These are phyloP conservation scores for Kodamaea sp. DNA, from an alignment of 1,139 yeast genomes.

Conservation along the genomic window DNA sequence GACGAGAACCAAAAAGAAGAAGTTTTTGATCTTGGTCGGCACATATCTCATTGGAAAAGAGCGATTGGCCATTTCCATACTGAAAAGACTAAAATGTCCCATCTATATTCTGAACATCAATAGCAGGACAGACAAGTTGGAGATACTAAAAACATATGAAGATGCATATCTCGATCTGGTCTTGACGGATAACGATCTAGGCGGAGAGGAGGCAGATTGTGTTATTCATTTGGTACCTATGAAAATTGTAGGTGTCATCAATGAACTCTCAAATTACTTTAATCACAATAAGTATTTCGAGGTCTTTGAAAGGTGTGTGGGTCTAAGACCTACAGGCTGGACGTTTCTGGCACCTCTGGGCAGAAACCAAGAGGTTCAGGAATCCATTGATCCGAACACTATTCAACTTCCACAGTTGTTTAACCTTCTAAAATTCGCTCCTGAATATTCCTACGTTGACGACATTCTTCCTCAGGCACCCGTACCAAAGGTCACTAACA, in stretches of 20 bases:
- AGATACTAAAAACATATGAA: constrained; percentile 37
- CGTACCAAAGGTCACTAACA: constrained; percentile 13
- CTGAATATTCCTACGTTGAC: constrained; percentile 26
- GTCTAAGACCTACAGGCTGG: constrained; percentile 89
- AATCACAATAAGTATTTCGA: constrained; percentile 47
- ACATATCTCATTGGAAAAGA: constrained; percentile 94
- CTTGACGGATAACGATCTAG: constrained; percentile 34
- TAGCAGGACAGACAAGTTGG: constrained; percentile 49
- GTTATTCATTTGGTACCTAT: constrained; percentile 74
- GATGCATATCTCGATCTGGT: constrained; percentile 34
- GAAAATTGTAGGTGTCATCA: constrained; percentile 40
- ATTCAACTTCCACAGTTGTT: constrained; percentile 9
- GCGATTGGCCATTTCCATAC: constrained; percentile 70
- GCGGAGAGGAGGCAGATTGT: constrained; percentile 44
- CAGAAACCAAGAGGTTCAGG: constrained; percentile 4
- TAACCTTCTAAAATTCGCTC: constrained; percentile 20
- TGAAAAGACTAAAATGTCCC: constrained; percentile 51
- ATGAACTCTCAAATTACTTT: constrained; percentile 50
- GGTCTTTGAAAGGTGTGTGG: constrained; percentile 58
- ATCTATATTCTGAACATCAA: constrained; percentile 51
- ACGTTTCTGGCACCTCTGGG: constrained; percentile 36
- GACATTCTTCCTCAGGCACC: constrained; percentile 39
- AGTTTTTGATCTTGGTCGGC: constrained; percentile 72
- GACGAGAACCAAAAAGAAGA: constrained; percentile 28
- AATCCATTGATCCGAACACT: constrained; percentile 6